Evolutionary conservation across 768 basidiomycete species (phyloP).

Genomic region (Collybia sp.): DNA sequence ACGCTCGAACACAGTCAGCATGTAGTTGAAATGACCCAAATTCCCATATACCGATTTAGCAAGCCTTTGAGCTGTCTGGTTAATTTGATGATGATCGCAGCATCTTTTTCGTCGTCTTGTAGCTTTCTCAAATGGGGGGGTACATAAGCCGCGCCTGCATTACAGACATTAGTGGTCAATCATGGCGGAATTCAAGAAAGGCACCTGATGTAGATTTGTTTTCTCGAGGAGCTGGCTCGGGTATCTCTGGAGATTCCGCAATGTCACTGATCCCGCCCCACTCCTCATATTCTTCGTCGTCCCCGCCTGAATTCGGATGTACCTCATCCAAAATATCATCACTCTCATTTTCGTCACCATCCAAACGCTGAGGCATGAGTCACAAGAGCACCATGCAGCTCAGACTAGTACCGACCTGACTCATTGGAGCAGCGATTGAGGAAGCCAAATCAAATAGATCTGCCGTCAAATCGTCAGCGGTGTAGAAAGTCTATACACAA

Average conservation of each 20-base stretch:
- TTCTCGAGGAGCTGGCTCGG: too few relatives aligned
- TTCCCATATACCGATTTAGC: slow-evolving; percentile 64
- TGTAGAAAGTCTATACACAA: background rate
- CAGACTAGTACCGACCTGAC: slow-evolving; percentile 4
- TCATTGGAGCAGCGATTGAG: slow-evolving; percentile 21
- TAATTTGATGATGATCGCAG: slow-evolving; percentile 42
- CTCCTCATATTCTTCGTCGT: slow-evolving; percentile 20
- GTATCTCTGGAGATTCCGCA: too few relatives aligned
- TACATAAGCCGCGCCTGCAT: slow-evolving; percentile 41
- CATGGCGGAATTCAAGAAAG: background rate
- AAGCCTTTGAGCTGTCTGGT: slow-evolving; percentile 79
- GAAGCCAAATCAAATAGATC: slow-evolving; percentile 54
- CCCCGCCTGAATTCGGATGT: slow-evolving; percentile 36
- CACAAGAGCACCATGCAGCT: slow-evolving; percentile 4
- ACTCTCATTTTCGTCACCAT: slow-evolving; percentile 14
- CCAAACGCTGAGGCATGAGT: background rate
- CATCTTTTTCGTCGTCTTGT: slow-evolving; percentile 26
- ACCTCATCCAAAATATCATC: slow-evolving; percentile 19
- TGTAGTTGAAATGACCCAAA: background rate
- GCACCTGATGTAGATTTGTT: background rate
- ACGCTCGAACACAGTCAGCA: background rate
- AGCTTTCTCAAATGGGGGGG: slow-evolving; percentile 71
- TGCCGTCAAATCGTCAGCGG: slow-evolving; percentile 13
- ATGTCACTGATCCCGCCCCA: too few relatives aligned
- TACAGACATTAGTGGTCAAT: too few relatives aligned